phyloP scores from a whole-genome alignment of 169 alveolate genomes.

The Eimeria praecox region DNA sequence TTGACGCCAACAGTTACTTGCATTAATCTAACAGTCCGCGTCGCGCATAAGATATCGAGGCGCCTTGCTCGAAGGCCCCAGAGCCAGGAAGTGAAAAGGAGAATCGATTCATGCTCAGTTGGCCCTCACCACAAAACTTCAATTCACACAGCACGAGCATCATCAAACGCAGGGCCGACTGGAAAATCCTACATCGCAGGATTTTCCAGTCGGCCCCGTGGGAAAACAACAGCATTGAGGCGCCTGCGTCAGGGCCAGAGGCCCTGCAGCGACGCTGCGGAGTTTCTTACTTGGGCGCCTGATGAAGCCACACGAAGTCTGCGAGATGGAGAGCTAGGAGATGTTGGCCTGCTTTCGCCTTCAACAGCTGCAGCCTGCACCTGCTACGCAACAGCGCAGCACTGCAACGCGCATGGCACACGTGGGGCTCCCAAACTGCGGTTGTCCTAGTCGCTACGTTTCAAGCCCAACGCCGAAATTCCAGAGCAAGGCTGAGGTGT shows the following conservation, averaged over 20 bases:
- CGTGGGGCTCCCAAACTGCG: neutral
- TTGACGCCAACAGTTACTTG: neutral
- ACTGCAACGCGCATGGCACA: neutral
- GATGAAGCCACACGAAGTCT: slow-evolving; percentile 27
- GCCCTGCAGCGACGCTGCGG: neutral
- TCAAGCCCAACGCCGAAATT: neutral
- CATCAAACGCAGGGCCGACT: neutral
- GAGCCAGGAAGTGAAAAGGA: neutral
- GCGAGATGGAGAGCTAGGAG: neutral
- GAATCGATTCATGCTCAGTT: neutral
- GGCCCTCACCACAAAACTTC: neutral
- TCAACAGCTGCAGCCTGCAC: neutral
- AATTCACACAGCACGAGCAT: neutral
- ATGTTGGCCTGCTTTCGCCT: neutral
- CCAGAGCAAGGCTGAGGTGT: neutral
- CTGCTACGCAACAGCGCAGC: slow-evolving; percentile 12
- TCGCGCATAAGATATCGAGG: neutral
- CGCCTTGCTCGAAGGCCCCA: neutral
- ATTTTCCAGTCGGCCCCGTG: no score
- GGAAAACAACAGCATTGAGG: neutral
- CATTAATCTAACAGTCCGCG: neutral
- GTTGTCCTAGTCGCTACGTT: neutral
- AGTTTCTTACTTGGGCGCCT: slow-evolving; percentile 46
- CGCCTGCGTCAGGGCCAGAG: neutral
- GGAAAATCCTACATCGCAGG: neutral